These are phyloP conservation scores for Penicillium oxalicum DNA, from an alignment of 2,329 filamentous ascomycete species.

Conservation along the genomic window DNA sequence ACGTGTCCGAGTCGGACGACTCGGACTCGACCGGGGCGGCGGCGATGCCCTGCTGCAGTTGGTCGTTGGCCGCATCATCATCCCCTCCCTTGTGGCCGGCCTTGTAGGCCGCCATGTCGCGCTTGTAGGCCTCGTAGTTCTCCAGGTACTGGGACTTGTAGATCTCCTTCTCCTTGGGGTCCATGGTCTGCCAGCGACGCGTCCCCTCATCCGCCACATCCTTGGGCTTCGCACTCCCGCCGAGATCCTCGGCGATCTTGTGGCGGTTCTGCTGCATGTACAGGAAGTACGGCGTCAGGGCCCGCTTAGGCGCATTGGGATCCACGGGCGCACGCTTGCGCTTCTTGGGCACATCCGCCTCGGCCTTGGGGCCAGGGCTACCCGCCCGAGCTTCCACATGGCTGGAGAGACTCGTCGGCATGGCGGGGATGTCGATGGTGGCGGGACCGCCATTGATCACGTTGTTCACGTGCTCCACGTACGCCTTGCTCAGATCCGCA, in stretches of 20 bases:
- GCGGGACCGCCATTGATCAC: conserved; percentile 60
- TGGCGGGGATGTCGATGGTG: conserved; percentile 48
- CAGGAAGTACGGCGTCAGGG: conserved; percentile 89
- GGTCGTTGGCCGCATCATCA: conserved; percentile 34
- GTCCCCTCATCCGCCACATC: conserved; percentile 85
- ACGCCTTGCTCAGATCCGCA: conserved; percentile 72
- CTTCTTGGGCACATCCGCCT: conserved; percentile 70
- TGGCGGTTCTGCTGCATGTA: conserved; percentile 85
- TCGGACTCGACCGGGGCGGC: conserved; percentile 21
- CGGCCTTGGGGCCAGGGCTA: conserved; percentile 36
- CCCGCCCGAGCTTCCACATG: conserved; percentile 31
- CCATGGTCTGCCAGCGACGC: conserved; percentile 76
- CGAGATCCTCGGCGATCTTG: conserved; percentile 74
- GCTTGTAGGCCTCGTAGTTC: conserved; percentile 53
- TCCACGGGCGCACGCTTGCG: conserved; percentile 82
- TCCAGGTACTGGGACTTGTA: conserved; percentile 55
- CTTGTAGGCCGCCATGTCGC: conserved; percentile 52
- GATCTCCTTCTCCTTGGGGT: conserved; percentile 61
- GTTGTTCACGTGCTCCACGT: conserved; percentile 81
- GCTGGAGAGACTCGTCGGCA: conserved; percentile 33
- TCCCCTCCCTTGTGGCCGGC: conserved; percentile 43
- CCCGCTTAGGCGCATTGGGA: conserved; percentile 90
- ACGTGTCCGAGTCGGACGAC: conserved; percentile 17
- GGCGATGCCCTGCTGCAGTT: conserved; percentile 39
- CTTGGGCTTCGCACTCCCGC: conserved; percentile 69